These are phyloP conservation scores for Rhizophagus clarus DNA, from an alignment of 192 early-diverging fungal species.

Conservation along the genomic window DNA sequence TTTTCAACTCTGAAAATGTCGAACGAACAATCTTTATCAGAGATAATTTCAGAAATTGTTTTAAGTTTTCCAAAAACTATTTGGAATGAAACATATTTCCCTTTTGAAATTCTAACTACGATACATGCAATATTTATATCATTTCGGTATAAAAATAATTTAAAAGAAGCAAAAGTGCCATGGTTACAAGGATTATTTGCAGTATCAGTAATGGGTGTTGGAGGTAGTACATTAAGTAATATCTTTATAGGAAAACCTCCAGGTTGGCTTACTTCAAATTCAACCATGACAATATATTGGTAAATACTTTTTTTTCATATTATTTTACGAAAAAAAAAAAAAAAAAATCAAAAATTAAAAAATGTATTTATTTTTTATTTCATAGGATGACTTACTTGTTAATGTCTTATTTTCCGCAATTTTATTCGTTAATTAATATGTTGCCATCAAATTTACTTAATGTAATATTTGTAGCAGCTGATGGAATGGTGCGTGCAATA, in stretches of 20 bases:
- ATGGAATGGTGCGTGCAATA: neutral
- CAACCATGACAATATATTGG: conserved; percentile 12
- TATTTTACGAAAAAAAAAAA: neutral
- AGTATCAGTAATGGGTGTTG: conserved; percentile 7
- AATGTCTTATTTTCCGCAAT: neutral
- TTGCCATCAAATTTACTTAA: conserved; percentile 5
- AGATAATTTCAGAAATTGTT: neutral
- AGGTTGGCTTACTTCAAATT: conserved; percentile 20
- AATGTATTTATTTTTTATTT: neutral
- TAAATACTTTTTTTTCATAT: neutral
- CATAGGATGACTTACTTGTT: neutral
- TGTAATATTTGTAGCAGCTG: neutral
- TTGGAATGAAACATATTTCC: conserved; percentile 12
- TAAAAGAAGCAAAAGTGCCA: neutral
- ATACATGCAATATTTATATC: conserved; percentile 14
- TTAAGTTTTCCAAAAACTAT: neutral
- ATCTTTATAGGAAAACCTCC: conserved; percentile 2
- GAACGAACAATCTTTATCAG: neutral
- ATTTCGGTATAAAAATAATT: conserved; percentile 1
- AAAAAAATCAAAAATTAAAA: neutral
- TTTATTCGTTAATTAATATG: neutral
- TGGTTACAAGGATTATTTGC: conserved; percentile 27
- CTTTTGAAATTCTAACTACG: conserved; percentile 4
- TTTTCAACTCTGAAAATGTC: neutral
- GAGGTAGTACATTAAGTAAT: conserved; percentile 18